These are phyloP conservation scores for Monosporascus sp. DNA, from an alignment of 2,329 filamentous ascomycete species.

Conservation along the genomic window DNA sequence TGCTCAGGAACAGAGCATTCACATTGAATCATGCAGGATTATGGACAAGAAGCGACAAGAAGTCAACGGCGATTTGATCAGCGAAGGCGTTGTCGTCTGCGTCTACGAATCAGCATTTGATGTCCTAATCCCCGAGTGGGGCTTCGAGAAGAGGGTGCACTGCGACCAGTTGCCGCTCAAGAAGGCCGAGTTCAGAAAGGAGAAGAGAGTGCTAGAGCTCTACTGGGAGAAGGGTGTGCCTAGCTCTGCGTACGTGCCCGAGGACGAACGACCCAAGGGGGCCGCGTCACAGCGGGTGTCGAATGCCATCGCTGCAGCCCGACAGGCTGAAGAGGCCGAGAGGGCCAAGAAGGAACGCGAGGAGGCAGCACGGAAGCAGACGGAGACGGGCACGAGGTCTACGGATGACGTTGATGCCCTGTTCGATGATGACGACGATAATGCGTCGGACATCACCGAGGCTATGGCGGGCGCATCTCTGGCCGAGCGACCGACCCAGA, in stretches of 20 bases:
- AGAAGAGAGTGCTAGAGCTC: constrained; percentile 86
- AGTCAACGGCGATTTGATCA: constrained; percentile 84
- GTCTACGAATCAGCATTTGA: constrained; percentile 99
- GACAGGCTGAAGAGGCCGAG: constrained; percentile 77
- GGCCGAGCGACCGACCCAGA: constrained; percentile 85
- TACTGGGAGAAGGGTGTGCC: constrained; percentile 99
- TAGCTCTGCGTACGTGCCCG: constrained; percentile 90
- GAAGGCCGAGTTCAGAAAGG: constrained; percentile 99
- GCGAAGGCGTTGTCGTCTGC: constrained; percentile 91
- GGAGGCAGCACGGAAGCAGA: constrained; percentile 87
- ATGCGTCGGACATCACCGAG: constrained; percentile 82
- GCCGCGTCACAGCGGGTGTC: constrained; percentile 67
- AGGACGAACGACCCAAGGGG: constrained; percentile 91
- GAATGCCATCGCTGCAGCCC: constrained; percentile 69
- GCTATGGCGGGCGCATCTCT: constrained; percentile 88
- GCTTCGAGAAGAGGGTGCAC: constrained; percentile 98
- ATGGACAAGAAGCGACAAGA: constrained; percentile 92
- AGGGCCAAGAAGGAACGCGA: constrained; percentile 80
- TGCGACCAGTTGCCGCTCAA: constrained; percentile 96
- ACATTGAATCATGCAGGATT: constrained; percentile 92
- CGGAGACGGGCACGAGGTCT: constrained; percentile 89
- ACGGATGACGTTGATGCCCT: constrained; percentile 92
- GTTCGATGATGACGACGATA: constrained; percentile 89
- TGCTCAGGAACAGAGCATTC: constrained; percentile 96
- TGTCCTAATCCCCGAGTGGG: constrained; percentile 94